A percentile compares a stretch with the other conserved stretches of the same genome.
Evolutionary conservation across 768 basidiomycete species (phyloP).

Genomic region (Tricholoma bakamatsutake): DNA sequence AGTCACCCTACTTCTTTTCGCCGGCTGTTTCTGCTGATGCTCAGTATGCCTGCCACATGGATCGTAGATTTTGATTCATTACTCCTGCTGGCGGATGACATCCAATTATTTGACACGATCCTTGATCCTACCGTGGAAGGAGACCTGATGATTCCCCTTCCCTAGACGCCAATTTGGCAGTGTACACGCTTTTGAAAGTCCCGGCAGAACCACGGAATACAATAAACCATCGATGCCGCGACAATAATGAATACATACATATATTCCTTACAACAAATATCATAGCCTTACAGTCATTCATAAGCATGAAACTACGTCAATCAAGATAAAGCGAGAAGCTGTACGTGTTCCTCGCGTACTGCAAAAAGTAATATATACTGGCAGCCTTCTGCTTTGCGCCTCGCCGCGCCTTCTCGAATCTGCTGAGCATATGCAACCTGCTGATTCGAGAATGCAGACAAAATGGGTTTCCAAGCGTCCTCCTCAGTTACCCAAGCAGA

Average conservation of each 20-base stretch:
- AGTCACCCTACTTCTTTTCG: not conserved
- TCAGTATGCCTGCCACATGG: not conserved
- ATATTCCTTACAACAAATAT: not conserved
- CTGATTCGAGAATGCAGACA: slow-evolving; percentile 47
- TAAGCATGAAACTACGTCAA: not conserved
- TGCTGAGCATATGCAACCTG: slow-evolving; percentile 60
- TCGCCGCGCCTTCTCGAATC: slow-evolving; percentile 59
- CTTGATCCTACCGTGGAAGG: not conserved
- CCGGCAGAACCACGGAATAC: not conserved
- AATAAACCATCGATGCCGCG: not conserved
- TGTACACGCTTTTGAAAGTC: too few relatives aligned
- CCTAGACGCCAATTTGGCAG: too few relatives aligned
- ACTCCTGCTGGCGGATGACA: not conserved
- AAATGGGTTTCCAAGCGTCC: slow-evolving; percentile 62
- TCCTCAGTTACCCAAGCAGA: slow-evolving; percentile 69
- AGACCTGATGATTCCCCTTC: not conserved
- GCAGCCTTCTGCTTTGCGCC: slow-evolving; percentile 59
- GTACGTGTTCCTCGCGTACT: slow-evolving; percentile 63
- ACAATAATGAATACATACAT: too few relatives aligned
- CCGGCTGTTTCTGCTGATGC: not conserved
- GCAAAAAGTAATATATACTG: slow-evolving; percentile 58
- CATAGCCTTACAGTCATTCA: not conserved
- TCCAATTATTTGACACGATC: not conserved
- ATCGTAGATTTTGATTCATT: not conserved
- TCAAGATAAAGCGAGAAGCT: slow-evolving; percentile 42